Percentiles rank a stretch among this genome's conserved stretches.
Evolutionary conservation across 1,139 yeast species (phyloP).

Genomic region (Scheffersomyces cryptocercus): DNA sequence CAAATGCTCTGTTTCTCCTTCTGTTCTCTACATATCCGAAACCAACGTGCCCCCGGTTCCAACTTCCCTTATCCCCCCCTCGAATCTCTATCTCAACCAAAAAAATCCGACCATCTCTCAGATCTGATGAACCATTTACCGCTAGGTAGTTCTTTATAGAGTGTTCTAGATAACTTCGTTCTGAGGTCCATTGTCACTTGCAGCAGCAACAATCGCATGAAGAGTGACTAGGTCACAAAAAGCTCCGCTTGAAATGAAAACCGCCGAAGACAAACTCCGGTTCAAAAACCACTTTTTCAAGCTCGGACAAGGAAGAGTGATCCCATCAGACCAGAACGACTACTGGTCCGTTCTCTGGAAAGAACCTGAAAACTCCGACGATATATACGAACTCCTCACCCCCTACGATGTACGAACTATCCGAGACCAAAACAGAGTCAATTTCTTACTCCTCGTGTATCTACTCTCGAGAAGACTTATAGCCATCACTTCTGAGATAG

Average conservation of each 20-base stretch:
- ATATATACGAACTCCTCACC: slow-evolving; percentile 48
- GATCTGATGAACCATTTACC: too few species aligned
- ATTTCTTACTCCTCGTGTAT: slow-evolving; percentile 55
- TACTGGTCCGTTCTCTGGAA: slow-evolving; percentile 54
- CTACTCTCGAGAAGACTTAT: slow-evolving; percentile 36
- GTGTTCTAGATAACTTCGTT: too few species aligned
- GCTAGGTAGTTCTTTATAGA: too few species aligned
- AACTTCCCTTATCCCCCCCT: too few species aligned
- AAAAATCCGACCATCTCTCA: too few species aligned
- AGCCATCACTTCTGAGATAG: slow-evolving; percentile 8
- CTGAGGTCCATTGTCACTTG: too few species aligned
- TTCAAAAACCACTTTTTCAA: slow-evolving; percentile 63
- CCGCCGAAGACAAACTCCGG: slow-evolving; percentile 64
- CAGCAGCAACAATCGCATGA: too few species aligned
- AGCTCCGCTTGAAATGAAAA: slow-evolving; percentile 52
- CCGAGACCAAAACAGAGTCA: slow-evolving; percentile 56
- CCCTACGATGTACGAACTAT: slow-evolving; percentile 60
- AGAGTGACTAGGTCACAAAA: background rate
- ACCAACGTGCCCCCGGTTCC: too few species aligned
- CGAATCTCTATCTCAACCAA: too few species aligned
- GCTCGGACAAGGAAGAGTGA: slow-evolving; percentile 57
- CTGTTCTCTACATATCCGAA: too few species aligned
- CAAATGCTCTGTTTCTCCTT: too few species aligned
- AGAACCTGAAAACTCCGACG: slow-evolving; percentile 38
- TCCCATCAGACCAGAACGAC: slow-evolving; percentile 41